A percentile compares a stretch with the other conserved stretches of the same genome.
These are phyloP conservation scores for Solanum etuberosum DNA, from an alignment of 257 asterid species.

Conservation along the genomic window DNA sequence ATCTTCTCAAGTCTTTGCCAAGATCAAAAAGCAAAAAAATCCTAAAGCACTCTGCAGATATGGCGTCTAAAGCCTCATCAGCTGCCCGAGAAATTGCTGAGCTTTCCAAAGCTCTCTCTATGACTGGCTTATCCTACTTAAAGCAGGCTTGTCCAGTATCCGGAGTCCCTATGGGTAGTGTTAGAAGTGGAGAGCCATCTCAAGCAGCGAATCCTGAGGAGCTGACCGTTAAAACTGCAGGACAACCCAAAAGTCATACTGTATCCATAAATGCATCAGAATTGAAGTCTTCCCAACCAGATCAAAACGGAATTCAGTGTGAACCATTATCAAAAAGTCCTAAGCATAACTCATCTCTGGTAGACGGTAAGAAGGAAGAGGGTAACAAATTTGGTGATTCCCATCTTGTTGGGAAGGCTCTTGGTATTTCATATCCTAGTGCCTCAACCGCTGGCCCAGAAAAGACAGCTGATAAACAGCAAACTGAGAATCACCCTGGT, in stretches of 20 bases:
- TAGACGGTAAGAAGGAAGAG: not conserved
- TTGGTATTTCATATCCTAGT: not conserved
- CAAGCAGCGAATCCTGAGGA: not conserved
- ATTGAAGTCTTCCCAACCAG: not conserved
- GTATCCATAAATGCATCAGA: not conserved
- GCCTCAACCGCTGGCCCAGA: not conserved
- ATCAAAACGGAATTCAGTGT: not conserved
- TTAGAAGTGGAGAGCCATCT: not conserved
- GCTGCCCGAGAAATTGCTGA: conserved; percentile 38
- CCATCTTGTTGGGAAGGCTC: conserved; percentile 6
- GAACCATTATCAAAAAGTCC: not conserved
- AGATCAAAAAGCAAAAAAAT: conserved; percentile 34
- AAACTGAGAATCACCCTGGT: not conserved
- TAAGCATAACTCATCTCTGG: not conserved
- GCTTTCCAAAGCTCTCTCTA: conserved; percentile 30
- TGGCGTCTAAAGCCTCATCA: conserved; percentile 31
- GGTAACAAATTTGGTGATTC: conserved; percentile 5
- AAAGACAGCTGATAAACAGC: not conserved
- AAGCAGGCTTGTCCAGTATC: conserved; percentile 28
- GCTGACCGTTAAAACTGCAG: not conserved
- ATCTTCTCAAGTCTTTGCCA: conserved; percentile 31
- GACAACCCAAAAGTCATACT: not conserved
- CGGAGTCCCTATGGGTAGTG: conserved; percentile 11
- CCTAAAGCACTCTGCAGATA: conserved; percentile 32
- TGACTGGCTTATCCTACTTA: conserved; percentile 29